phyloP scores from a whole-genome alignment of 2,329 filamentous ascomycete genomes.

The Sarocladium strictum region DNA sequence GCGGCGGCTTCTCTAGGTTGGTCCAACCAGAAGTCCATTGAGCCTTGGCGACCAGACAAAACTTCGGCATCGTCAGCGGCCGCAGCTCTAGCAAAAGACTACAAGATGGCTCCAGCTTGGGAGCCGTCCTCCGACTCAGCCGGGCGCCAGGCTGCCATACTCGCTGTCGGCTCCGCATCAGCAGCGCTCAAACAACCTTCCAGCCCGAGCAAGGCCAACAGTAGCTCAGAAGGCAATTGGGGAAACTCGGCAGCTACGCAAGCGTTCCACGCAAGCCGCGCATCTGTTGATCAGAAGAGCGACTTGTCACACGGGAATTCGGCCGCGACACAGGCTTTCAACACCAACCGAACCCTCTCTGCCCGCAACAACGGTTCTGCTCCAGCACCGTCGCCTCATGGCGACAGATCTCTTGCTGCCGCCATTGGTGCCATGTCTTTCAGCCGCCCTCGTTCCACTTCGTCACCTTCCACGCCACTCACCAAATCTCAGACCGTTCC shows the following conservation, averaged over 20 bases:
- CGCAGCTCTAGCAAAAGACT: conserved; percentile 36
- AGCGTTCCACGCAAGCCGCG: conserved; percentile 45
- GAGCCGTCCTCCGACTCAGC: conserved; percentile 57
- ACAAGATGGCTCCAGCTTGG: conserved; percentile 46
- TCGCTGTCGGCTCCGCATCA: conserved; percentile 45
- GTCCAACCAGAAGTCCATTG: conserved; percentile 58
- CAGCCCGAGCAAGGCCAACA: conserved; percentile 14
- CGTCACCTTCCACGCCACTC: conserved; percentile 43
- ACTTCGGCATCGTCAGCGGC: conserved; percentile 43
- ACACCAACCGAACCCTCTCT: conserved; percentile 24
- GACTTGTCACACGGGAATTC: conserved; percentile 20
- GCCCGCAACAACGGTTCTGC: conserved; percentile 17
- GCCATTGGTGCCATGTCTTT: conserved; percentile 70
- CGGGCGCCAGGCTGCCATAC: conserved; percentile 68
- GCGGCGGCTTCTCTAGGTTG: conserved; percentile 72
- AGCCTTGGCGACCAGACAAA: conserved; percentile 60
- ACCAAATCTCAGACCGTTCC: conserved; percentile 38
- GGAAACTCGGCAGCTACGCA: conserved; percentile 66
- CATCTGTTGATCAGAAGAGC: conserved; percentile 13
- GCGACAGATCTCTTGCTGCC: conserved; percentile 63
- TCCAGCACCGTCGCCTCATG: conserved; percentile 33
- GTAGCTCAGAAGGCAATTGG: conserved; percentile 29
- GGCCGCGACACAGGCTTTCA: conserved; percentile 33
- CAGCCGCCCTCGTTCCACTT: conserved; percentile 56
- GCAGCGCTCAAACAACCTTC: conserved; percentile 22